Conservation (phyloP, 768 basidiomycete genomes). For the Lactarius hengduanensis region DNA sequence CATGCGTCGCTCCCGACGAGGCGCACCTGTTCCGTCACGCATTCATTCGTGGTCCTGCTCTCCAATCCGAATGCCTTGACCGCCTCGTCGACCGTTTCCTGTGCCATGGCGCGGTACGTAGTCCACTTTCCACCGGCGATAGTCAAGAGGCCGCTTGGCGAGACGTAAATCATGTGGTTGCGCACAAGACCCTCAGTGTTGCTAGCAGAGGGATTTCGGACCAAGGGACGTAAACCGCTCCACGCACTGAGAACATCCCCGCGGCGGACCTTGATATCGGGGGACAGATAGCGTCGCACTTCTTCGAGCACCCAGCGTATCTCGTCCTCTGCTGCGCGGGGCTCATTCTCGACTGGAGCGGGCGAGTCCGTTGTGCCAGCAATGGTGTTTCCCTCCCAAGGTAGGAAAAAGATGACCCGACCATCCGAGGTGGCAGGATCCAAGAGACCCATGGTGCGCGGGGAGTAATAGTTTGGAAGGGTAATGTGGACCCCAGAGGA, state of each 20-base stretch:
- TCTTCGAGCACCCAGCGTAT: conserved; percentile 97
- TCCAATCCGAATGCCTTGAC: conserved; percentile 73
- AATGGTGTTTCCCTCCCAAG: conserved; percentile 97
- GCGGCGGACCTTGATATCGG: conserved; percentile 90
- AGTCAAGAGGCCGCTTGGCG: conserved; percentile 78
- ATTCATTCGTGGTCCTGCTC: conserved; percentile 52
- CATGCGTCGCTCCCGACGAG: conserved; percentile 92
- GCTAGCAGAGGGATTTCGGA: conserved; percentile 71
- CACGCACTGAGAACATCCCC: conserved; percentile 96
- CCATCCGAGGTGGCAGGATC: conserved; percentile 96
- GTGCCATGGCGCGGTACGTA: conserved; percentile 93
- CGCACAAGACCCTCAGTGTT: conserved; percentile 87
- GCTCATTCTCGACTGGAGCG: conserved; percentile 67
- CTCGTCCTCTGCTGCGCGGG: conserved; percentile 86
- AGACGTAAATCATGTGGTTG: conserved; percentile 89
- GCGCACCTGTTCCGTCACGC: conserved; percentile 77
- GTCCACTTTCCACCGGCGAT: conserved; percentile 99
- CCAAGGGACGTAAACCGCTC: conserved; percentile 89
- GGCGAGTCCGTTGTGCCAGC: conserved; percentile 95
- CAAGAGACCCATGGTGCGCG: conserved; percentile 89
- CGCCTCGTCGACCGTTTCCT: conserved; percentile 90
- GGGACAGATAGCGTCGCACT: conserved; percentile 81
- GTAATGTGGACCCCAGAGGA: conserved; percentile 96
- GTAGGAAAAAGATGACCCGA: conserved; percentile 97
- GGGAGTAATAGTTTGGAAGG: conserved; percentile 95